Evolutionary conservation across 2,329 filamentous ascomycete genomes (phyloP).

Genomic region (Aspergillus sp.): DNA sequence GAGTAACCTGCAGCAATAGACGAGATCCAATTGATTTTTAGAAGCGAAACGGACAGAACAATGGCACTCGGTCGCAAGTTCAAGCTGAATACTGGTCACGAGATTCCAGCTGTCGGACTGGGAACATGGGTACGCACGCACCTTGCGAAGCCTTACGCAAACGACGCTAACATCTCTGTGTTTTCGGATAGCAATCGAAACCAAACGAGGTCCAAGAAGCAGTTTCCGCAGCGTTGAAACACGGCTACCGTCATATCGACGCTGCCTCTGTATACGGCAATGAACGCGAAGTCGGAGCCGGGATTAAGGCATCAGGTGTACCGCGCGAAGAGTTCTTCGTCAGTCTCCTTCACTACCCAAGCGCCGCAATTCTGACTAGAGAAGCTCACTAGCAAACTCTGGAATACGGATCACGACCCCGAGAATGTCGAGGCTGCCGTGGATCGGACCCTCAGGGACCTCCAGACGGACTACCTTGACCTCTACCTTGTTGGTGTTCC

Average conservation of each 20-base stretch:
- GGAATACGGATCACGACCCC: slow-evolving; percentile 41
- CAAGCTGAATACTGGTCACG: slow-evolving; percentile 15
- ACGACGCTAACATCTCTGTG: not conserved
- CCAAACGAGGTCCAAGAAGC: slow-evolving; percentile 48
- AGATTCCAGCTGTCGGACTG: slow-evolving; percentile 14
- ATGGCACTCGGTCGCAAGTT: slow-evolving; percentile 14
- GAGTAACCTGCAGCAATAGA: not conserved
- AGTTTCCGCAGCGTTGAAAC: slow-evolving; percentile 49
- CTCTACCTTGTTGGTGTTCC: slow-evolving; percentile 54
- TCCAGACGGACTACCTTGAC: slow-evolving; percentile 69
- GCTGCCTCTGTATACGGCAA: slow-evolving; percentile 51
- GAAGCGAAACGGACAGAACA: not conserved
- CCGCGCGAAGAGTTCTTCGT: slow-evolving; percentile 43
- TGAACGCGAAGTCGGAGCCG: slow-evolving; percentile 49
- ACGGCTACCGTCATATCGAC: slow-evolving; percentile 61
- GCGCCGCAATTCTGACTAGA: not conserved
- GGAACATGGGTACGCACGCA: slow-evolving; percentile 16
- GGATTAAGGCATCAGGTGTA: slow-evolving; percentile 41
- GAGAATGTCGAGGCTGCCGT: slow-evolving; percentile 52
- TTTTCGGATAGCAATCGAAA: slow-evolving; percentile 11
- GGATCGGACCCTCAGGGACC: slow-evolving; percentile 60
- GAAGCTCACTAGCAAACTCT: slow-evolving; percentile 43
- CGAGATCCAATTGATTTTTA: not conserved
- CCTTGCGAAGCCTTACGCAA: not conserved
- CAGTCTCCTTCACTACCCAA: not conserved